Percentiles rank a stretch among this genome's conserved stretches.
phyloP scores from a whole-genome alignment of 805 yeast genomes.

The Cyberlindnera mrakii region DNA sequence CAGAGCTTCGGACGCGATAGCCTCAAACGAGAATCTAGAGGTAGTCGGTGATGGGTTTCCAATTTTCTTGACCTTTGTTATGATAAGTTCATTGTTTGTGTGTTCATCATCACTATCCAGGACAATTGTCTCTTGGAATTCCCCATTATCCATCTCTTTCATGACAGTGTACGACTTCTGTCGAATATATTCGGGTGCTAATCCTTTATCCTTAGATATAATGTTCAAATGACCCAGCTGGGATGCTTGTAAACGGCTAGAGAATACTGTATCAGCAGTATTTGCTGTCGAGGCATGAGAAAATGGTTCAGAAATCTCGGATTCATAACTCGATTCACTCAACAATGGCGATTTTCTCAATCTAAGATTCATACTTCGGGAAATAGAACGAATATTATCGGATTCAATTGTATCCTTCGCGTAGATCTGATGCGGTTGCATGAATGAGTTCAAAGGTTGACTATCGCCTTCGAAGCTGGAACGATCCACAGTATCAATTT shows the following conservation, averaged over 20 bases:
- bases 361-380: slow-evolving; percentile 1
- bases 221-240: too few species aligned
- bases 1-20: slow-evolving; percentile 21
- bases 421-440: slow-evolving; percentile 13
- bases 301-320: slow-evolving; percentile 21
- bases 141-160: slow-evolving; percentile 16
- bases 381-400: slow-evolving; percentile 12
- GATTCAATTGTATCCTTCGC: slow-evolving; percentile 15
- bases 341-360: slow-evolving; percentile 9
- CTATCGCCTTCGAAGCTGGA: too few species aligned
- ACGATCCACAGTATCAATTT: not conserved
- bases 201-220: too few species aligned
- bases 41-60: slow-evolving; percentile 10
- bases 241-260: not conserved
- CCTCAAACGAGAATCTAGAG: slow-evolving; percentile 21
- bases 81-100: not conserved
- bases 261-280: slow-evolving; percentile 9
- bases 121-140: slow-evolving; percentile 17
- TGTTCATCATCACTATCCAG: slow-evolving; percentile 18
- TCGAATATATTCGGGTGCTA: too few species aligned
- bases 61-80: slow-evolving; percentile 2
- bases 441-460: slow-evolving; percentile 14
- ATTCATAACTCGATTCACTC: slow-evolving; percentile 22
- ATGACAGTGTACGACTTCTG: slow-evolving; percentile 7
- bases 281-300: slow-evolving; percentile 9